Evolutionary conservation across 306 rosid genomes (phyloP).

Genomic region (Pterocarpus santalinus): DNA sequence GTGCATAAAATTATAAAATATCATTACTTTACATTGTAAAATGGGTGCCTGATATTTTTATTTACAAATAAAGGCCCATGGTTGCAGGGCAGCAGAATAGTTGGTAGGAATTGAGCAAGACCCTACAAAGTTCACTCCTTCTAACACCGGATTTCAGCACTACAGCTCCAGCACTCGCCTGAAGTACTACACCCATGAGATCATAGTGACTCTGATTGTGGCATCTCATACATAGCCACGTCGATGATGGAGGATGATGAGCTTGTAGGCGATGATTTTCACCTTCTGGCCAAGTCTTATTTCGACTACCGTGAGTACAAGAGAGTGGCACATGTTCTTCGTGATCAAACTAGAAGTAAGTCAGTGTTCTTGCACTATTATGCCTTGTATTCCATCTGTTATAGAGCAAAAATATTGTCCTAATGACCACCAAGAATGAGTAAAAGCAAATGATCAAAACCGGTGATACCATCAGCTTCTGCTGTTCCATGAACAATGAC

Average conservation of each 20-base stretch:
- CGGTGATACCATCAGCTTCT: too few species aligned
- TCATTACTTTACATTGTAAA: too few species aligned
- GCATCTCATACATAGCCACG: conserved; percentile 83
- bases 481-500: too few species aligned
- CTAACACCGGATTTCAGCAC: conserved; percentile 91
- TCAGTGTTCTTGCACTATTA: conserved; percentile 82
- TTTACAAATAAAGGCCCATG: not conserved
- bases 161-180: conserved; percentile 96
- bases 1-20: too few species aligned
- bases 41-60: too few species aligned
- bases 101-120: conserved; percentile 89
- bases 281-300: conserved; percentile 88
- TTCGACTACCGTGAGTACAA: conserved; percentile 89
- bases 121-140: conserved; percentile 91
- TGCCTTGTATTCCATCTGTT: conserved; percentile 58
- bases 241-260: conserved; percentile 97
- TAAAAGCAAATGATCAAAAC: too few species aligned
- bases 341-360: conserved; percentile 80
- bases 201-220: conserved; percentile 68
- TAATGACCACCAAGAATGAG: too few species aligned
- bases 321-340: conserved; percentile 90
- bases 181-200: conserved; percentile 73
- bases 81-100: conserved; percentile 90
- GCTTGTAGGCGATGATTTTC: conserved; percentile 75
- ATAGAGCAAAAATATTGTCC: too few species aligned